Base-by-base conservation (phyloP, 1,139 yeast genomes). In the Protomyces lactucae-debilis region DNA sequence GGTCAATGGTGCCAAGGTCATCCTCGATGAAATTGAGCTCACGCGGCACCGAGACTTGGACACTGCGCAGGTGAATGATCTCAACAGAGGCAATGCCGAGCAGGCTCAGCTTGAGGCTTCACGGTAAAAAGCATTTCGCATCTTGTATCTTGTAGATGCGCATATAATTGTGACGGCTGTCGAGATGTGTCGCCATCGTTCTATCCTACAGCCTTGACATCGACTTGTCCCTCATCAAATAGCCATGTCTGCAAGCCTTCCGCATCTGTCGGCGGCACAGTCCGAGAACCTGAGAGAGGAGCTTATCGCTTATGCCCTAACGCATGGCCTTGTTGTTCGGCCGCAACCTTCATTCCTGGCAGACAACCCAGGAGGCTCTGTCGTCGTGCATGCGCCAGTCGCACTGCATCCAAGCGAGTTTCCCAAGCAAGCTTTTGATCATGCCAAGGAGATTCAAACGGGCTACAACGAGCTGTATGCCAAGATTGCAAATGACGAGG, bases 371-470 rank as follows among this genome's bases (percentile, higher is more conserved):
- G 45, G 36, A 21, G 35, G 55, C 16, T 52, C 56, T 40, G 52
- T 65, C 9, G 56, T 43, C 32, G 80, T 80, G 57, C 82, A 82
- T 67, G 96, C 97, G 2, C 98, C 99, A 32, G 84, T 90, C 12
- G 92, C 99, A 0, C 72, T 92, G 52, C 90, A 81, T 72, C 99
- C 99, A 3, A 88, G 98, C 0, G 96, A 96, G 10, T 85, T 92
- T 69, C 92, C 97, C 1, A 80, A 77, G 67, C 64, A 72, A 1
- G 84, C 88, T 60, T 92, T 89, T 73, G 78, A 83, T 21, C 79
- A 81, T 66, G 96, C 97, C 0, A 72, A 83, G 40, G 76, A 75
- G 6, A 86, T 91, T n/a, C 96, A 91, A 73, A 76, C 78, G 59
- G 73, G 77, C 14, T 93, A 85, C 78, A 90, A 92, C 72, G 82